Base-by-base conservation (phyloP, 352 stramenopile species). In the Ophiocytium majus region DNA sequence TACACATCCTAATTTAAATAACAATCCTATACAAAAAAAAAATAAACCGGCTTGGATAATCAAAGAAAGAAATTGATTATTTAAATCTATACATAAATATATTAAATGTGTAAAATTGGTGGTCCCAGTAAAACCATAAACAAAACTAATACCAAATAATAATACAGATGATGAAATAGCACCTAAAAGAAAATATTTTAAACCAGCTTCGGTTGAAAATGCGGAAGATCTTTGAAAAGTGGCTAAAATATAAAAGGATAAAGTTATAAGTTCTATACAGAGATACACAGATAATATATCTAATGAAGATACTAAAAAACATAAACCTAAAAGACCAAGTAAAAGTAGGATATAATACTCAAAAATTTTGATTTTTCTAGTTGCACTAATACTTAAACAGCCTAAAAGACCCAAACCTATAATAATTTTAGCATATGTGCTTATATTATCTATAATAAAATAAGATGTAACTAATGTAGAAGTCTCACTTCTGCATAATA, bases 311-410 rank as follows among this genome's bases (percentile, higher is more conserved):
- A 14, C 14, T 57, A 83, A 76, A 36, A 76, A 36, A 23, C 64
- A 76, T 36, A 0, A 76, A 36, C 64, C 28, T 76, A 36, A 36
- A 76, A 76, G 23, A n/a, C 64, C 28, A 76, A 76, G 64, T 36
- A 57, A 76, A 36, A 0, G 0, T 36, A 76, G 23, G 19, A 76
- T 10, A 76, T 76, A 36, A 0, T 36, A 36, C 64, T 76, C 28
- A 36, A 76, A 33, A 36, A 76, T 76, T 76, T 76, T 76, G 9
- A 36, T 76, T 76, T 76, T 76, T 76, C 19, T 76, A 36, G 5
- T 76, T 76, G 5, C 19, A 19, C 64, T 19, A 76, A 36, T 76
- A 36, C 64, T 14, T 57, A 57, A 57, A 57, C 43, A 57, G 14
- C 5, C 64, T 19, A 33, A 33, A 33, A 33, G 64, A 19, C 64